phyloP scores from a whole-genome alignment of 208 protist species.

The Trypanosoma vivax region DNA sequence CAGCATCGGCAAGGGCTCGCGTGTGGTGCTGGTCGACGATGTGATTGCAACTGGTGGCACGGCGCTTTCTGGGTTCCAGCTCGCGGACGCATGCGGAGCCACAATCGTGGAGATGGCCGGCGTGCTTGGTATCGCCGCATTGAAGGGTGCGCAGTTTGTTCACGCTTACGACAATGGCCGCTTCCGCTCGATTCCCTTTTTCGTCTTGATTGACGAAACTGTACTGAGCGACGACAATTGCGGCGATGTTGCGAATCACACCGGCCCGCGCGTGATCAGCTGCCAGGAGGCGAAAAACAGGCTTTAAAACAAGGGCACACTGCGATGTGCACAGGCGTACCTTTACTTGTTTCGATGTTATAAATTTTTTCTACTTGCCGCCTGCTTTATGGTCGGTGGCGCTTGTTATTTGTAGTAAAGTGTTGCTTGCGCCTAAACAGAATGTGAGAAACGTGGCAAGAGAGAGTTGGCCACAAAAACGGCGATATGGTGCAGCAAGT shows the following conservation, averaged over 20 bases:
- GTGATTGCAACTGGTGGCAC: slow-evolving; percentile 89
- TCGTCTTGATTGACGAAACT: slow-evolving; percentile 56
- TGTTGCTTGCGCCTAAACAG: too few species aligned
- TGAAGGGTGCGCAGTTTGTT: slow-evolving; percentile 67
- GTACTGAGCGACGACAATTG: slow-evolving; percentile 67
- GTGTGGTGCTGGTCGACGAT: slow-evolving; percentile 90
- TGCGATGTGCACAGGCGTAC: too few species aligned
- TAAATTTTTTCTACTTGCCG: too few species aligned
- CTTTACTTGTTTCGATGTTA: too few species aligned
- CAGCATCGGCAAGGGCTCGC: slow-evolving; percentile 55
- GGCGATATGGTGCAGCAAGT: too few species aligned
- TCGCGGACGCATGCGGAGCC: slow-evolving; percentile 74
- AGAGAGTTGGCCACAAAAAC: too few species aligned
- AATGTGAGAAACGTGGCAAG: too few species aligned
- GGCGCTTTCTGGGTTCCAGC: slow-evolving; percentile 81
- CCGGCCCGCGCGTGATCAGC: slow-evolving; percentile 57
- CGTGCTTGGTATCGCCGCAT: slow-evolving; percentile 48
- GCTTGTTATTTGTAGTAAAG: too few species aligned
- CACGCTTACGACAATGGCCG: slow-evolving; percentile 47
- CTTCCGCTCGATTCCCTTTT: slow-evolving; percentile 67
- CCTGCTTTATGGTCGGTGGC: too few species aligned
- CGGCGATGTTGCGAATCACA: slow-evolving; percentile 58
- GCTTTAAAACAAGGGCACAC: too few species aligned
- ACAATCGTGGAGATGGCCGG: slow-evolving; percentile 59
- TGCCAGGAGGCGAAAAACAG: slow-evolving; percentile 38